phyloP scores from a whole-genome alignment of 495 filamentous ascomycete species.

The Hypoxylon perforatum region DNA sequence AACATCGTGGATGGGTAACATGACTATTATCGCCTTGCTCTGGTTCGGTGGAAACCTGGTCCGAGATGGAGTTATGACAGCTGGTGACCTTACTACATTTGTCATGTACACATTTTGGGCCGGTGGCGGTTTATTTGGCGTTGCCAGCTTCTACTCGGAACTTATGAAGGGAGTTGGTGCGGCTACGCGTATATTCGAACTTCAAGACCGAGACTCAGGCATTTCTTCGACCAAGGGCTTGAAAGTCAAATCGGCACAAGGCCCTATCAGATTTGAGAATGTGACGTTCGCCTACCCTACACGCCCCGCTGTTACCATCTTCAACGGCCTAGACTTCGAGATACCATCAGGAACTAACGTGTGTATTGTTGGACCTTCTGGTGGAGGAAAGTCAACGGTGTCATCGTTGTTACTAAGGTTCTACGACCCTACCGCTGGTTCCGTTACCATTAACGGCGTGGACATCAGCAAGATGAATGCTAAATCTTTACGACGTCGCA shows the following conservation, averaged over 20 bases:
- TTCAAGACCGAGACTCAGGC: constrained; percentile 89
- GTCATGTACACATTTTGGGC: constrained; percentile 98
- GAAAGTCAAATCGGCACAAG: constrained; percentile 82
- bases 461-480: constrained; percentile 91
- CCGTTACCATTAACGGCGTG: constrained; percentile 82
- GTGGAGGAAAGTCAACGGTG: constrained; percentile 95
- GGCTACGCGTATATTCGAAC: constrained; percentile 91
- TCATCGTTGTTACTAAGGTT: constrained; percentile 88
- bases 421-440: constrained; percentile 83
- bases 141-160: constrained; percentile 96
- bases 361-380: constrained; percentile 94
- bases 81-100: constrained; percentile 96
- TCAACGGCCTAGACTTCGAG: constrained; percentile 86
- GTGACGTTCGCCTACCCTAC: constrained; percentile 91
- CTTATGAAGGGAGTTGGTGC: constrained; percentile 99
- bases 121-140: constrained; percentile 87
- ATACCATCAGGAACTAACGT: constrained; percentile 94
- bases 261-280: constrained; percentile 85
- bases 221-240: constrained; percentile 85
- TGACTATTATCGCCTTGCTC: constrained; percentile 92
- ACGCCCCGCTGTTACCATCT: constrained; percentile 88
- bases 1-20: constrained; percentile 90
- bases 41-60: constrained; percentile 93
- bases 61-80: constrained; percentile 81
- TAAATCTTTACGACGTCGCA: constrained; percentile 91